phyloP scores from a whole-genome alignment of 306 rosid genomes.

The Begonia fuchsioides region DNA sequence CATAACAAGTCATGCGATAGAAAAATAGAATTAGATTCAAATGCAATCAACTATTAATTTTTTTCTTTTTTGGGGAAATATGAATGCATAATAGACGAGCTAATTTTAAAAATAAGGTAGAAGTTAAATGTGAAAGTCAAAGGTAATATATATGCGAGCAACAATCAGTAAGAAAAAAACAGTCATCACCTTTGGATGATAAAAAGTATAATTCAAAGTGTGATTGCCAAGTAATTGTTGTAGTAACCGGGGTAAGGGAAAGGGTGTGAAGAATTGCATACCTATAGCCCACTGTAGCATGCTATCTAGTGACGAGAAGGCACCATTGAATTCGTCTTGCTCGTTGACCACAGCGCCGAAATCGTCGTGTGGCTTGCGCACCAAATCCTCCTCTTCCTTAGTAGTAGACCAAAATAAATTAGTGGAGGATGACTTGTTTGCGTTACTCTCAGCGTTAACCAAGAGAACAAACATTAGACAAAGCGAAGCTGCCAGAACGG shows the following conservation, averaged over 20 bases:
- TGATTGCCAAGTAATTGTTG: neutral
- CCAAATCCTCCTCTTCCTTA: slow-evolving; percentile 33
- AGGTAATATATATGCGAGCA: neutral
- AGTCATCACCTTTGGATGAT: neutral
- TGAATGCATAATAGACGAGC: neutral
- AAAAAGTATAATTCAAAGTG: neutral
- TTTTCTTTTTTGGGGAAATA: neutral
- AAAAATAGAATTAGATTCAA: neutral
- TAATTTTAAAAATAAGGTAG: neutral
- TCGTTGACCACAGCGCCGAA: slow-evolving; percentile 7
- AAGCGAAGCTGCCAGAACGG: neutral
- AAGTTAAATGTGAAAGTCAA: neutral
- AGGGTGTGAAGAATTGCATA: neutral
- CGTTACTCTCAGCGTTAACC: slow-evolving; percentile 7
- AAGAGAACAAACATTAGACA: neutral
- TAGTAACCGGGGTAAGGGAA: neutral
- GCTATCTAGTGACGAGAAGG: slow-evolving; percentile 73
- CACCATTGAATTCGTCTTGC: slow-evolving; percentile 43
- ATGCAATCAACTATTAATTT: neutral
- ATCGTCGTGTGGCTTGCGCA: slow-evolving; percentile 9
- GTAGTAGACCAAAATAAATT: slow-evolving; percentile 30
- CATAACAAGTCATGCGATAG: no score
- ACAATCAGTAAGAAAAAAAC: neutral
- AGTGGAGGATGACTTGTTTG: slow-evolving; percentile 9
- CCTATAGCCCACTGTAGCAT: slow-evolving; percentile 95